A percentile compares a stretch with the other conserved stretches of the same genome.
Conservation (phyloP, 495 filamentous ascomycete species). For the Sabuloglossum arenarium region DNA sequence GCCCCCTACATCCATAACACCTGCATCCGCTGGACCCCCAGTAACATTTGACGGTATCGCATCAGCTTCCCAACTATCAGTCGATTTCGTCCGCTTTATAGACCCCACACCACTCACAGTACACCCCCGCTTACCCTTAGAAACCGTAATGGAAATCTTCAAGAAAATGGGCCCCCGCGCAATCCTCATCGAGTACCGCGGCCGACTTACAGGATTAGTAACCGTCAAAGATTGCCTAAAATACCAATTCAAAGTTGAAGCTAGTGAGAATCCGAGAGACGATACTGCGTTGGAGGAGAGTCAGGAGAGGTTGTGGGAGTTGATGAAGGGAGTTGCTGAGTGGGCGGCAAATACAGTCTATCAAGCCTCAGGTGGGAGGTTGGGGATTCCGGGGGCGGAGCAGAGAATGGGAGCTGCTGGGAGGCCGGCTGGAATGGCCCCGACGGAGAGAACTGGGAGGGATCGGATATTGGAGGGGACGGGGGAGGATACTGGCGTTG, state of each 20-base stretch:
- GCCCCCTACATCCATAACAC: slow-evolving; percentile 26
- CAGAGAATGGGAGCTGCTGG: slow-evolving; percentile 12
- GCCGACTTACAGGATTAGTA: slow-evolving; percentile 61
- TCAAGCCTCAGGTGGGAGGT: slow-evolving; percentile 4
- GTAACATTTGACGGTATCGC: slow-evolving; percentile 45
- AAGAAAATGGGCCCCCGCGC: slow-evolving; percentile 94
- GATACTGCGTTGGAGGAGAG: slow-evolving; percentile 19
- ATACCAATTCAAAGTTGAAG: slow-evolving; percentile 93
- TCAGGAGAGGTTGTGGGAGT: slow-evolving; percentile 48
- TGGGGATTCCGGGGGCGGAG: slow-evolving; percentile 8
- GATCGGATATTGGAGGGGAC: slow-evolving; percentile 41
- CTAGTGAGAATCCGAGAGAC: slow-evolving; percentile 53
- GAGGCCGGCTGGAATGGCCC: slow-evolving; percentile 3
- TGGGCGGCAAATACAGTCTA: slow-evolving; percentile 32
- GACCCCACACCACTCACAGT: slow-evolving; percentile 81
- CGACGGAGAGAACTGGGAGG: slow-evolving; percentile 1
- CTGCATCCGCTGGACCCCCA: slow-evolving; percentile 22
- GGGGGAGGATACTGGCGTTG: slow-evolving; percentile 39
- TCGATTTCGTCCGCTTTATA: slow-evolving; percentile 78
- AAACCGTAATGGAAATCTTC: slow-evolving; percentile 98
- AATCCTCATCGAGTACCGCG: slow-evolving; percentile 79
- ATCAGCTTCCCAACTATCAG: slow-evolving; percentile 29
- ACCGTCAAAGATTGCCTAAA: slow-evolving; percentile 96
- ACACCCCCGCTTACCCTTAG: slow-evolving; percentile 77
- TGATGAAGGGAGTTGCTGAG: slow-evolving; percentile 33